Base-by-base conservation (phyloP, 805 yeast genomes). In the Sugiyamaella smithiae region DNA sequence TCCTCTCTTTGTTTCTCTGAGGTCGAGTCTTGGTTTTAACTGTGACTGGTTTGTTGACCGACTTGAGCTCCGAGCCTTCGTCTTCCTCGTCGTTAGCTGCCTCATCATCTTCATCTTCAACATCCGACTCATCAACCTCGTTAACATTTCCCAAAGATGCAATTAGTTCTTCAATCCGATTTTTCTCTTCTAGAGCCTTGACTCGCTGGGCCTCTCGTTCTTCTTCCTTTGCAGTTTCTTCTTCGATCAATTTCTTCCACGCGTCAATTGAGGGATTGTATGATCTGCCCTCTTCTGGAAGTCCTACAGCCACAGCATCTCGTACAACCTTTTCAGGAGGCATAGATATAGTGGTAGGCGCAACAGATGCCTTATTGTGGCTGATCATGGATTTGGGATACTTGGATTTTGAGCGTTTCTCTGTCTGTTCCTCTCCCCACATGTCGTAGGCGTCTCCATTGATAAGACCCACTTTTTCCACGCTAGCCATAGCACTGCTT, bases 241-340 rank as follows among this genome's bases (percentile, higher is more conserved):
- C 70, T 46, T 78, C 71, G 45, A 93, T 78, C 57, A 90, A 74
- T 16, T 66, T 67, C 58, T 81, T 80, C 99, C 99, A 93, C 23
- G 85, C 80, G 48, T 83, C 85, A 55, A 82, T 72, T 9, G 91
- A 76, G 22, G 99, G 99, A 63, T 93, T 93, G 63, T 88, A 93
- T 1, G 98, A 90, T 65, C 85, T 86, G 48, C 98, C 98, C 1
- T 84, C 93, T 58, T 84, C 83, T 9, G 96, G 89, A 2, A 81
- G 49, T 1, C 57, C 65, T 2, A 72, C 69, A 0, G 72, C 65
- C 24, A 46, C 46, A 8, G 53, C 81, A 41, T 69, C 59, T n/a
- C 74, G 74, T 50, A 72, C 75, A 14, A 87, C 77, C 1, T 95
- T 83, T 2, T 64, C 65, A 2, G 76, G 74, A 4, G 88, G 78